Evolutionary conservation across 2,329 filamentous ascomycete genomes (phyloP).

Genomic region (Botrytis aclada): DNA sequence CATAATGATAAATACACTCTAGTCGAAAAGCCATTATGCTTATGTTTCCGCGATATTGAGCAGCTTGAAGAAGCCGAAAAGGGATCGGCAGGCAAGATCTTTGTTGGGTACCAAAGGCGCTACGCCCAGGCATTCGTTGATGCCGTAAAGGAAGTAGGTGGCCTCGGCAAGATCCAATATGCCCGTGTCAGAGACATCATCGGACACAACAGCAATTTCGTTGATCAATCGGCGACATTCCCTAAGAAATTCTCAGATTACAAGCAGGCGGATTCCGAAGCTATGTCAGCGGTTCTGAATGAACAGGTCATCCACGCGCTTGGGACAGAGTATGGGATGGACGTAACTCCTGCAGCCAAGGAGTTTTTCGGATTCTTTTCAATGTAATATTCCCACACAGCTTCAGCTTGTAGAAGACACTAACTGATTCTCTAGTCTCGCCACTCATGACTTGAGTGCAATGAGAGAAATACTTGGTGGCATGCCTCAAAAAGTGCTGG

Average conservation of each 20-base stretch:
- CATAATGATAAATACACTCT: conserved; percentile 54
- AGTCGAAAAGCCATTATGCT: conserved; percentile 56
- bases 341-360: conserved; percentile 10
- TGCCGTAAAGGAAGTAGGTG: conserved; percentile 52
- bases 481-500: conserved; percentile 46
- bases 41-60: conserved; percentile 47
- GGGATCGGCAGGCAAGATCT: conserved; percentile 43
- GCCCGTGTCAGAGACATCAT: conserved; percentile 50
- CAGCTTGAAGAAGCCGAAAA: conserved; percentile 50
- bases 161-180: conserved; percentile 52
- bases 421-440: conserved; percentile 43
- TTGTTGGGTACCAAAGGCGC: conserved; percentile 61
- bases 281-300: conserved; percentile 59
- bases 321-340: conserved; percentile 60
- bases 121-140: conserved; percentile 55
- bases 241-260: conserved; percentile 45
- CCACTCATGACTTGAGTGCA: conserved; percentile 52
- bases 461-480: conserved; percentile 52
- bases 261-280: conserved; percentile 28
- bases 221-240: conserved; percentile 49
- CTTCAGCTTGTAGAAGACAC: background rate
- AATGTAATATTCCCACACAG: background rate
- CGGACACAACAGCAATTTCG: conserved; percentile 51
- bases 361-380: conserved; percentile 14
- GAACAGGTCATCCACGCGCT: conserved; percentile 89